Evolutionary conservation across 768 basidiomycete species (phyloP).

Genomic region (Podaxis sp.): DNA sequence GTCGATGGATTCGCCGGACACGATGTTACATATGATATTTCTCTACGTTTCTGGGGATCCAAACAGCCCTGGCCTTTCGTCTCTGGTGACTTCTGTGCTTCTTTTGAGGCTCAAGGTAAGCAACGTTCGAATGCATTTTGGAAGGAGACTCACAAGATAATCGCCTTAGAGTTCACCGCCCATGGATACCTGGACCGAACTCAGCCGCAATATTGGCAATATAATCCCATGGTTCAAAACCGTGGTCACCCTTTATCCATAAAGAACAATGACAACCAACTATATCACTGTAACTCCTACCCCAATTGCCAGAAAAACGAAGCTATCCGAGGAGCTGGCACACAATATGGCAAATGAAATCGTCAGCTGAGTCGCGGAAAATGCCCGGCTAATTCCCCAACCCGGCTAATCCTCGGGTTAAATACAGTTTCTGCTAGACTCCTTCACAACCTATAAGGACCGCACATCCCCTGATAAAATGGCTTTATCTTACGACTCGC

Average conservation of each 20-base stretch:
- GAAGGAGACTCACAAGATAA: neutral
- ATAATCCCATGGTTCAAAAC: neutral
- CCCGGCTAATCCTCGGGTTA: constrained; percentile 10
- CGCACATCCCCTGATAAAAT: neutral
- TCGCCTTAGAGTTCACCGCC: too few relatives aligned
- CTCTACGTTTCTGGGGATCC: neutral
- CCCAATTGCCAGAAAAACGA: neutral
- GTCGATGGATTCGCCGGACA: neutral
- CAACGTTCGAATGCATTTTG: neutral
- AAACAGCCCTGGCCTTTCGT: neutral
- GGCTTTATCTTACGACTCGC: neutral
- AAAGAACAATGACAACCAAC: neutral
- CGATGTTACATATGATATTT: neutral
- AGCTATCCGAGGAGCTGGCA: neutral
- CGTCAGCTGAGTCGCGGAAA: constrained; percentile 11
- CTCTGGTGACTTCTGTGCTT: neutral
- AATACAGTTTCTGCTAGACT: neutral
- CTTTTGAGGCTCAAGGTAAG: neutral
- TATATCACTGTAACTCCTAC: neutral
- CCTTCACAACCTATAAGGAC: neutral
- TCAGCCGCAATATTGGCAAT: neutral
- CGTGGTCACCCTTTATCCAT: constrained; percentile 3
- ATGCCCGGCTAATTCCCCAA: neutral
- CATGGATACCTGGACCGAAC: neutral
- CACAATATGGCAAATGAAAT: neutral